These are phyloP conservation scores for Cucumis melo DNA, from an alignment of 306 rosid species.

Conservation along the genomic window DNA sequence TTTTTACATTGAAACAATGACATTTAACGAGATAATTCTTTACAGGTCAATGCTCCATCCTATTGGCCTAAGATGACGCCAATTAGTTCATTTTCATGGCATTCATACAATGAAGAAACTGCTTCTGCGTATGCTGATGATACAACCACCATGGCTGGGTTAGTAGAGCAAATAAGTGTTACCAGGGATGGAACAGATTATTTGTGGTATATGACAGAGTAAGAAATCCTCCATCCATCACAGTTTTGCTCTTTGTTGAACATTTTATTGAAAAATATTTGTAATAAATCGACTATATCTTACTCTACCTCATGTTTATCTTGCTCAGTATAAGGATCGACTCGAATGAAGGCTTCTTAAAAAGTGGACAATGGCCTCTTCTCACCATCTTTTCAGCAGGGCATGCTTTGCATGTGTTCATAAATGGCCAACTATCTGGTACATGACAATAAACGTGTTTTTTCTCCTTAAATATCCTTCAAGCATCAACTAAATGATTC, in stretches of 20 bases:
- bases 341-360: slow-evolving; percentile 54
- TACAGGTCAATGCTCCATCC: slow-evolving; percentile 44
- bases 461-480: background rate
- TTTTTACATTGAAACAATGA: background rate
- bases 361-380: slow-evolving; percentile 48
- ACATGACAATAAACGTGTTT: slow-evolving; percentile 3
- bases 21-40: slow-evolving; percentile 9
- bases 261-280: background rate
- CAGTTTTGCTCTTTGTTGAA: background rate
- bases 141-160: slow-evolving; percentile 34
- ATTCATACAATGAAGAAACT: slow-evolving; percentile 63
- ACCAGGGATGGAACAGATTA: slow-evolving; percentile 78
- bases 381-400: slow-evolving; percentile 80
- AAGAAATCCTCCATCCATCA: slow-evolving; percentile 23
- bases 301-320: background rate
- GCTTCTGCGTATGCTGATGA: slow-evolving; percentile 38
- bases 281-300: background rate
- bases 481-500: background rate
- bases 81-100: slow-evolving; percentile 44
- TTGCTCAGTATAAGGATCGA: slow-evolving; percentile 55
- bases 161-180: slow-evolving; percentile 61
- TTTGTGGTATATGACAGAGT: slow-evolving; percentile 98
- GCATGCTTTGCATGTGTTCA: slow-evolving; percentile 79
- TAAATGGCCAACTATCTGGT: slow-evolving; percentile 87
- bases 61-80: slow-evolving; percentile 44